Evolutionary conservation across 192 early-diverging fungal species (phyloP).

Genomic region (Physocladia obscura): DNA sequence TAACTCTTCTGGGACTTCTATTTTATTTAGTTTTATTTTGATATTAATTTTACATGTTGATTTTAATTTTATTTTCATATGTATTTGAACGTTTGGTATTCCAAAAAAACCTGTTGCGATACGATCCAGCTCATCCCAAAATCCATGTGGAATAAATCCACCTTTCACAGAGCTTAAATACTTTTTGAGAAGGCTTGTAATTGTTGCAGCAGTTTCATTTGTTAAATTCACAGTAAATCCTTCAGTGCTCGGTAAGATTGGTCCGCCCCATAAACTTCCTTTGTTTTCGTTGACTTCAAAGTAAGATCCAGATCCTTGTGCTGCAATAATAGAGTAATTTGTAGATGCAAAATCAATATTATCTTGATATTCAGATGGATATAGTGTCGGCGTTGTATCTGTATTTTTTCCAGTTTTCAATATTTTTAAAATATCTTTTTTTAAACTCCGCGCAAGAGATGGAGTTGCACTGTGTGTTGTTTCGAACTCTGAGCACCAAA

Average conservation of each 20-base stretch:
- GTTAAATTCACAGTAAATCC: conserved; percentile 14
- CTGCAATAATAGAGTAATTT: not conserved
- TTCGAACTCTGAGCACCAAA: conserved; percentile 21
- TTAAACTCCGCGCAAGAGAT: not conserved
- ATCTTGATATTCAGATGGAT: too few species aligned
- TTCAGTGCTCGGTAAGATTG: not conserved
- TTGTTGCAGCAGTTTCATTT: conserved; percentile 8
- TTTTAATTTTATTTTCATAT: not conserved
- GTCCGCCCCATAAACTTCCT: conserved; percentile 8
- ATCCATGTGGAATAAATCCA: conserved; percentile 11
- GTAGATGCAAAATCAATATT: too few species aligned
- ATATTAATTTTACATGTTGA: too few species aligned
- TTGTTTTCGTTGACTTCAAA: not conserved
- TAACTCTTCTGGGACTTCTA: not conserved
- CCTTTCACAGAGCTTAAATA: conserved; percentile 18
- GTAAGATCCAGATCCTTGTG: not conserved
- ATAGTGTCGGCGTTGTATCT: too few species aligned
- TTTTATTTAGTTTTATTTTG: not conserved
- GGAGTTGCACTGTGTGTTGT: not conserved
- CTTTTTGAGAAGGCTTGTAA: conserved; percentile 25
- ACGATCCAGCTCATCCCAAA: conserved; percentile 20
- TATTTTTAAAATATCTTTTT: not conserved
- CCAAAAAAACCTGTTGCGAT: conserved; percentile 8
- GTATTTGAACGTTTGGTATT: not conserved
- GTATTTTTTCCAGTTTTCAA: too few species aligned